Conservation (phyloP, 2,329 filamentous ascomycete species). For the Alternaria solani region DNA sequence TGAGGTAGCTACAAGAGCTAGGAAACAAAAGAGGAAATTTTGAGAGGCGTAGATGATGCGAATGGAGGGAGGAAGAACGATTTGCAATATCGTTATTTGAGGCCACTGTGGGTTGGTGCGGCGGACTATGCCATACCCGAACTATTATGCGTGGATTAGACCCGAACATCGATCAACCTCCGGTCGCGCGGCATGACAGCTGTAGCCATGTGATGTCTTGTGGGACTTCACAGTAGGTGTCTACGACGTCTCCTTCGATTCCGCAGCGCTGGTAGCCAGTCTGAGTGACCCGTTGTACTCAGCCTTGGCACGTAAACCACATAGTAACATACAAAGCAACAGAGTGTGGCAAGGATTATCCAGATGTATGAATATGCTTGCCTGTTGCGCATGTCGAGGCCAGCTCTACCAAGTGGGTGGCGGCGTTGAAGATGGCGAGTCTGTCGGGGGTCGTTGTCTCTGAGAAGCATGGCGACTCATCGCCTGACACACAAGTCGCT, state of each 20-base stretch:
- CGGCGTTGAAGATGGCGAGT: background rate
- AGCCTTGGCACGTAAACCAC: background rate
- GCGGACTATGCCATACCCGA: background rate
- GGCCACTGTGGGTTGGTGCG: background rate
- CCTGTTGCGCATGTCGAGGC: background rate
- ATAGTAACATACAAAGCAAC: background rate
- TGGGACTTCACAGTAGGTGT: background rate
- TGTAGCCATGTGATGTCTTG: conserved; percentile 1
- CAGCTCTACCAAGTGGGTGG: background rate
- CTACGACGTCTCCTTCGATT: background rate
- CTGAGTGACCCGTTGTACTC: background rate
- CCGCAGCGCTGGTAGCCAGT: background rate
- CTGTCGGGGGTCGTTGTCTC: background rate
- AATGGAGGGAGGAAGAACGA: background rate
- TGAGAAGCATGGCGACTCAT: conserved; percentile 36
- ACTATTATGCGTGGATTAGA: background rate
- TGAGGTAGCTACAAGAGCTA: background rate
- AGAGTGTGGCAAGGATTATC: background rate
- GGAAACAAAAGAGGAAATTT: background rate
- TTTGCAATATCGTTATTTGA: conserved; percentile 1
- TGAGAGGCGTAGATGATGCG: too few species aligned
- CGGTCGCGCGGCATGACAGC: conserved; percentile 1
- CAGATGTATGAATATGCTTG: background rate
- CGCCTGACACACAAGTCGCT: conserved; percentile 78
- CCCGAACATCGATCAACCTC: background rate